Percentiles rank a stretch among this genome's conserved stretches.
Conservation (phyloP, 768 basidiomycete genomes). For the Russula sp. region DNA sequence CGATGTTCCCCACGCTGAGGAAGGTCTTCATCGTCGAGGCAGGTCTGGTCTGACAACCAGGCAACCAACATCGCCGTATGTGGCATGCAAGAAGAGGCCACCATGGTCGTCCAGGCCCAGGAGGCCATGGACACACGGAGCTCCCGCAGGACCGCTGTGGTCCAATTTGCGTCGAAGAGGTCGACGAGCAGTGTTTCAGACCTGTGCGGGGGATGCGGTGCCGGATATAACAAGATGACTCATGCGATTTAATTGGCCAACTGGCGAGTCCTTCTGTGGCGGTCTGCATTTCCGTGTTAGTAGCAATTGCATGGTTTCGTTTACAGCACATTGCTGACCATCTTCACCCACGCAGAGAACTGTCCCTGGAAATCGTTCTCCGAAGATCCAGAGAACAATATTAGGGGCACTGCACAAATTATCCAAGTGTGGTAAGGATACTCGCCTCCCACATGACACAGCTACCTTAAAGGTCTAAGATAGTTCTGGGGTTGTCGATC, state of each 20-base stretch:
- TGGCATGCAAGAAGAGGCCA: conserved; percentile 5
- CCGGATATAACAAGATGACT: conserved; percentile 10
- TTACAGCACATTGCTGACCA: background rate
- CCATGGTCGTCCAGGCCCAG: conserved; percentile 10
- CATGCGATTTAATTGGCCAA: conserved; percentile 12
- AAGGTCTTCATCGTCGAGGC: conserved; percentile 11
- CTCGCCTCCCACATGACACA: conserved; percentile 12
- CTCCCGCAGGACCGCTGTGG: conserved; percentile 2
- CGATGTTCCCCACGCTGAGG: background rate
- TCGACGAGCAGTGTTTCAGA: conserved; percentile 16
- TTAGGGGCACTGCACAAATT: no score
- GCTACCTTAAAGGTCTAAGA: conserved; percentile 10
- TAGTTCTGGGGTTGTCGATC: conserved; percentile 9
- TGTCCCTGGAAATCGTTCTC: conserved; percentile 15
- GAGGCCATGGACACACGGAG: conserved; percentile 18
- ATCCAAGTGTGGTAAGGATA: background rate
- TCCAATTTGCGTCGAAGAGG: conserved; percentile 11
- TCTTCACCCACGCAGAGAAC: conserved; percentile 12
- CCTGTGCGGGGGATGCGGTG: conserved; percentile 16
- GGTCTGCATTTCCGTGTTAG: background rate
- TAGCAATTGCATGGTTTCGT: background rate
- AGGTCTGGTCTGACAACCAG: background rate
- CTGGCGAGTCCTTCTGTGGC: conserved; percentile 9
- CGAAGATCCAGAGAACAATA: background rate
- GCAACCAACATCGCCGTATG: conserved; percentile 16